Evolutionary conservation across 2,329 filamentous ascomycete species (phyloP), one percentile per base, ranked within the genome.

Genomic region (Massarina eburnea): DNA sequence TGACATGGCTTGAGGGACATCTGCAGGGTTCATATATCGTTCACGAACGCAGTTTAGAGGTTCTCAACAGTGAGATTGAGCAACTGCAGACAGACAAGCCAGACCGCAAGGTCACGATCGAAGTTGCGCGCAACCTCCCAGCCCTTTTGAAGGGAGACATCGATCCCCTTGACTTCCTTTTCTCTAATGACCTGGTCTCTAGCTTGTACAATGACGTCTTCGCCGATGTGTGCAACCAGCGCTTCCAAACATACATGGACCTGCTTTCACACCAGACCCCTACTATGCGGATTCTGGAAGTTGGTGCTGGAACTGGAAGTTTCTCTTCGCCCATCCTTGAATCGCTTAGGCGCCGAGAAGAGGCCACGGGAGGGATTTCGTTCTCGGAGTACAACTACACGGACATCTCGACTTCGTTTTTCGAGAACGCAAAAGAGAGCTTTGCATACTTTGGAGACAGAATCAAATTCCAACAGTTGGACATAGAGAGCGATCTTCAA

Each of bases 391-490:
- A 59, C 41, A 27, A 26, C 10, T 57, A 42, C 34, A 58, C 55
- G 2, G 56, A 59, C 32, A 47, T 60, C 18, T 51, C 45, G 2
- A 27, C 49, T 7, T 40, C 36, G 3, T 56, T 53, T 40, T 47
- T 59, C 34, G 46, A 43, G n/a, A n/a, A 33, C 6, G 45, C 49
- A n/a, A 15, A 44, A 33, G 26, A 50, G 19, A 22, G 8, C 10
- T 54, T 52, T 26, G 22, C 4, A 6, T 10, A 27, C 12, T 29
- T 26, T 17, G 2, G 8, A 2, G 32, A 41, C 17, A 17, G 33
- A 4, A 49, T 52, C 43, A 42, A 26, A 1, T 53, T 38, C 33
- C 29, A 41, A 15, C 27, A 39, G 8, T 29, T 56, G 5, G 44
- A 57, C 22, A 34, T 57, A 9, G 45, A 49, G n/a, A 21, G 39